phyloP scores from a whole-genome alignment of 176 grass and related monocot genomes.

The Zea luxurians region DNA sequence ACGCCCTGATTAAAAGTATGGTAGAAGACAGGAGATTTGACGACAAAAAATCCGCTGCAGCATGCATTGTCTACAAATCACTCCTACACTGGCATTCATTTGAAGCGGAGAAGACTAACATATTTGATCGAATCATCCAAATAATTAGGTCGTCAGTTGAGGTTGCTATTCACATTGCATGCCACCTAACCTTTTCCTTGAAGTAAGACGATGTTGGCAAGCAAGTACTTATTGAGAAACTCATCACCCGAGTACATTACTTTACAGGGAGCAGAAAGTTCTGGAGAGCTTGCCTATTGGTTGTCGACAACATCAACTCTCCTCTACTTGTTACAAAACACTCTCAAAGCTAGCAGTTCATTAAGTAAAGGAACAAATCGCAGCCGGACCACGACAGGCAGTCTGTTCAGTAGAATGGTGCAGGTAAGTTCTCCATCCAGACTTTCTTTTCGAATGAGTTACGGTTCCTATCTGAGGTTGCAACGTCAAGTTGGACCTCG shows the following conservation, averaged over 20 bases:
- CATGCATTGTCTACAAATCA: constrained; percentile 87
- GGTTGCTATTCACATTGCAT: constrained; percentile 48
- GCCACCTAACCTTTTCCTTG: neutral
- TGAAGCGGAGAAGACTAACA: constrained; percentile 89
- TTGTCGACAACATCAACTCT: constrained; percentile 83
- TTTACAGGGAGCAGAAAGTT: constrained; percentile 62
- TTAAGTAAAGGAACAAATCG: constrained; percentile 52
- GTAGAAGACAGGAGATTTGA: constrained; percentile 71
- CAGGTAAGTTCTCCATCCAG: constrained; percentile 47
- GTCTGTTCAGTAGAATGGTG: constrained; percentile 79
- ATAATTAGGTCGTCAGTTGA: constrained; percentile 82
- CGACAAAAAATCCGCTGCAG: constrained; percentile 60
- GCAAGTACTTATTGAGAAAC: constrained; percentile 22
- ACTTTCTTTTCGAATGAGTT: constrained; percentile 18
- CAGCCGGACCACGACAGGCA: constrained; percentile 50
- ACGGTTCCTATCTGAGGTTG: constrained; percentile 27
- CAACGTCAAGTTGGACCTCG: neutral
- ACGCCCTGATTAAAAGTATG: constrained; percentile 80
- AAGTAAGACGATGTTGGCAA: constrained; percentile 12
- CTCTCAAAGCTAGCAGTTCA: constrained; percentile 77
- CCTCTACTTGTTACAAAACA: constrained; percentile 80
- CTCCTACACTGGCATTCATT: constrained; percentile 88
- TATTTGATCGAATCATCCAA: constrained; percentile 92
- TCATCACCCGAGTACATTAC: constrained; percentile 29
- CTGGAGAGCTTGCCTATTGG: constrained; percentile 84